Percentiles rank a stretch among this genome's conserved stretches.
Evolutionary conservation across 768 basidiomycete genomes (phyloP).

Genomic region (Mycena leptocephala): DNA sequence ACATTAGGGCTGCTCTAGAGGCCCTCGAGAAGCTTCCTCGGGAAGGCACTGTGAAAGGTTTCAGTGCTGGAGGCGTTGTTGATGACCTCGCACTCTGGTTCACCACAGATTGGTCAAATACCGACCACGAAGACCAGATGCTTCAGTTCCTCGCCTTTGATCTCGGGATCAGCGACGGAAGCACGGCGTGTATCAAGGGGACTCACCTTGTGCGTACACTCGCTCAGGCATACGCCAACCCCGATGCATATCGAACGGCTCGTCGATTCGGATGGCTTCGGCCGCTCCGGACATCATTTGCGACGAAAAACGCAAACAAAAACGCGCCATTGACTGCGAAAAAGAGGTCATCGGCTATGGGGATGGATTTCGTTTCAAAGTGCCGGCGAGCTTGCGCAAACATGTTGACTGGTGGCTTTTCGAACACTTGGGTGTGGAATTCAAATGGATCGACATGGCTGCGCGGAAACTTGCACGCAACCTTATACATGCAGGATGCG

Average conservation of each 20-base stretch:
- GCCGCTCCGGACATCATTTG: not conserved
- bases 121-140: constrained; percentile 21
- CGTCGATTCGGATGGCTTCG: constrained; percentile 3
- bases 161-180: constrained; percentile 6
- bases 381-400: constrained; percentile 37
- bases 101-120: constrained; percentile 19
- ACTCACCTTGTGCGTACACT: not conserved
- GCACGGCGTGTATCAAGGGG: not conserved
- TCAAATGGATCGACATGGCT: no score
- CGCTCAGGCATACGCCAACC: constrained; percentile 14
- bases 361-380: constrained; percentile 34
- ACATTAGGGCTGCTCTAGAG: not conserved
- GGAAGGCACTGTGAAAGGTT: constrained; percentile 1
- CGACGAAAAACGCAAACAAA: no score
- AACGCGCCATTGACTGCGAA: no score
- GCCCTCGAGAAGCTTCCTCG: not conserved
- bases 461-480: no score
- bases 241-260: not conserved
- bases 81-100: constrained; percentile 17
- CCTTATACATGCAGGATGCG: no score
- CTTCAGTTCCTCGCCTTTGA: constrained; percentile 15
- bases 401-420: not conserved
- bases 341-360: not conserved
- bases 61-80: not conserved
- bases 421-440: no score